phyloP scores from a whole-genome alignment of 495 filamentous ascomycete species.

The Pseudevernia furfuracea region DNA sequence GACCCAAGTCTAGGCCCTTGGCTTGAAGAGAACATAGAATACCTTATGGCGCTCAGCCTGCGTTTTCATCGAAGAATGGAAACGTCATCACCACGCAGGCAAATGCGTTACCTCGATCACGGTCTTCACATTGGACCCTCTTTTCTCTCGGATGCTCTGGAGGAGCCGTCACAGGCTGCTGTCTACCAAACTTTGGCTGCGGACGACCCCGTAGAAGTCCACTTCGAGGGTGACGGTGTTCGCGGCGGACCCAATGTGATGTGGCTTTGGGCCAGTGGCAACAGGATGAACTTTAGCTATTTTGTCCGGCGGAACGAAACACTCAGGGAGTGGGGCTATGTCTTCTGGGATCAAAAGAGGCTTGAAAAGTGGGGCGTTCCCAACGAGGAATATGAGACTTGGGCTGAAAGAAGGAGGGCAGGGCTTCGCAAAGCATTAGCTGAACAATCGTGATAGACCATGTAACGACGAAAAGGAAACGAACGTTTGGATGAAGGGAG shows the following conservation, averaged over 20 bases:
- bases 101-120: neutral
- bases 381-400: neutral
- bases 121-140: neutral
- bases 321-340: neutral
- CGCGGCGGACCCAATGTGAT: neutral
- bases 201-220: neutral
- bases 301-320: neutral
- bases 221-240: neutral
- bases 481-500: too few species aligned
- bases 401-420: neutral
- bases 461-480: too few species aligned
- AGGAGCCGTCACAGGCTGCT: neutral
- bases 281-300: neutral
- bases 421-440: neutral
- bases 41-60: neutral
- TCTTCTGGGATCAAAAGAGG: neutral
- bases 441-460: neutral
- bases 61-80: neutral
- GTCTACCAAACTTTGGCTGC: neutral
- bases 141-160: neutral
- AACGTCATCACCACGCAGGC: neutral
- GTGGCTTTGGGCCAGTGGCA: neutral
- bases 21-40: neutral
- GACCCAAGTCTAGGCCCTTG: neutral
- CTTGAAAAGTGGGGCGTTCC: neutral